Base-by-base conservation (phyloP, 495 filamentous ascomycete genomes). In the Lepidopterella palustris region DNA sequence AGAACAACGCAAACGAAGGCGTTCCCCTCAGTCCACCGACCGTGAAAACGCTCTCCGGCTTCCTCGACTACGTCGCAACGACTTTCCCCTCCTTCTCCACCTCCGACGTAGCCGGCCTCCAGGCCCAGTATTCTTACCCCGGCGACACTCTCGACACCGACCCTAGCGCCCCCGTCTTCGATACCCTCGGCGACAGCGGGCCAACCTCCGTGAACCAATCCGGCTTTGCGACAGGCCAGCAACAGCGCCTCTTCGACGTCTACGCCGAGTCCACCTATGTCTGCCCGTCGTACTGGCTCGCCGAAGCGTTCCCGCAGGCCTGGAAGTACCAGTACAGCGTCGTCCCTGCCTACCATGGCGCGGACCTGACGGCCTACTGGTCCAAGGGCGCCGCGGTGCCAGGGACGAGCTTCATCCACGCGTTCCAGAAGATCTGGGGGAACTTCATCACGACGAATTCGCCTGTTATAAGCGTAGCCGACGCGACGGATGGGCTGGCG, bases 1-100 rank as follows among this genome's bases (percentile, higher is more conserved):
- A 50, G 47, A 72, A 72, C 62, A 67, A 68, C 49, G 72, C 70
- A 11, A 66, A 71, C 48, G 69, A 72, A 62, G 72, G 70, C n/a
- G 58, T 65, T 3, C 63, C 59, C 21, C 59, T 69, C 8, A 59
- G 45, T 24, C 63, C 63, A 3, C 58, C 52, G 13, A 59, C 32
- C 4, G 10, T 53, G 3, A 66, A 40, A 0, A 66, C 63, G 0
- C 53, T 63, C 8, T 11, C 25, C 3, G 58, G 20, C 13, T 66
- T 69, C 57, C 60, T 52, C 5, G 35, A 50, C 45, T 69, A 63
- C 48, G 31, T 69, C 42, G n/a, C 45, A 21, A 60, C 53, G 32
- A 60, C 62, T 20, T 65, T 62, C 59, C 66, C 66, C 4, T 11
- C 10, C 27, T 68, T 67, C 57, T 48, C 51, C 18, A 23, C n/a